Evolutionary conservation across 2,329 filamentous ascomycete species (phyloP).

Genomic region (Lachnellula willkommii): DNA sequence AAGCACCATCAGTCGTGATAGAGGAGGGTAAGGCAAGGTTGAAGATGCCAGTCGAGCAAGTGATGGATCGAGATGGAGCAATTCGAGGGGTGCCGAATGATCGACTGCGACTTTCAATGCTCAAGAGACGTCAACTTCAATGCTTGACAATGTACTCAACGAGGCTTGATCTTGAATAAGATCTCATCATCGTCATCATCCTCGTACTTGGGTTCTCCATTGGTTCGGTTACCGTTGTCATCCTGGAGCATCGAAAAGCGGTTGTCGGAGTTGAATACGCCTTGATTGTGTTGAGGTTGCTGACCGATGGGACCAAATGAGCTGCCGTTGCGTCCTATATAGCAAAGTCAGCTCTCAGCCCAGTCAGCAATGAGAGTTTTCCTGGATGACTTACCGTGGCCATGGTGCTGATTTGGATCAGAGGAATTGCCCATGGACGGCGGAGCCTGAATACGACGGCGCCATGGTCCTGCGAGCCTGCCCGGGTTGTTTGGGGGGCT

Average conservation of each 20-base stretch:
- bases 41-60: too few species aligned
- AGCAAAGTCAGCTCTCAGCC: background rate
- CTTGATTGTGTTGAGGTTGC: background rate
- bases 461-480: slow-evolving; percentile 8
- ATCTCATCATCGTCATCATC: background rate
- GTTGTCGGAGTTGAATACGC: background rate
- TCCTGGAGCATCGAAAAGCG: background rate
- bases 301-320: background rate
- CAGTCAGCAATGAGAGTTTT: too few species aligned
- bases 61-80: too few species aligned
- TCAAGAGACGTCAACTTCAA: background rate
- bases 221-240: background rate
- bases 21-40: too few species aligned
- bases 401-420: background rate
- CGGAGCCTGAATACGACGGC: slow-evolving; percentile 1
- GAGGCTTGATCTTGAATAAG: background rate
- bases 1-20: too few species aligned
- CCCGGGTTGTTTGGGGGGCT: background rate
- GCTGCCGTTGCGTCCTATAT: background rate
- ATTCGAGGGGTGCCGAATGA: background rate
- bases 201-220: background rate
- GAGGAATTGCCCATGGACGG: background rate
- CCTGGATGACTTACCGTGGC: background rate
- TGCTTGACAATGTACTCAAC: background rate
- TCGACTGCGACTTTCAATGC: background rate